Evolutionary conservation across 2,329 filamentous ascomycete species (phyloP), one percentile per base, ranked within the genome.

Genomic region (Talaromyces sp.): DNA sequence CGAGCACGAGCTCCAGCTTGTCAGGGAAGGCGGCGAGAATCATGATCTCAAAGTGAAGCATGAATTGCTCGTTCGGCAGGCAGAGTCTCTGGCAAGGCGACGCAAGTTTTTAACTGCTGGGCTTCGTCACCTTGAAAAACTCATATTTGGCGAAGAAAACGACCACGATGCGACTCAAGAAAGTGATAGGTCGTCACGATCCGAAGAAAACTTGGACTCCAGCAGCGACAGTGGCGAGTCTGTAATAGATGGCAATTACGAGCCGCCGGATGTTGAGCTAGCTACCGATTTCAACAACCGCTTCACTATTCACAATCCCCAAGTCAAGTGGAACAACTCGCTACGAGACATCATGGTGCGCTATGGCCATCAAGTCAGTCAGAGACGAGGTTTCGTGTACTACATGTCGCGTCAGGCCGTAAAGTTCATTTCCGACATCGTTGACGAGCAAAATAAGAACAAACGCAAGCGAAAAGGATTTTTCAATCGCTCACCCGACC

Each of bases 311-410:
- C 95, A 99, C 80, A 99, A 99, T 69, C 85, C 96, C 72, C 95
- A 99, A 70, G 80, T 99, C 60, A 99, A 99, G 75, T 99, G 95
- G 95, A 98, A 96, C 78, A 99, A 99, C 68, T 86, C 93, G 11
- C 78, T 99, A 41, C 87, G 95, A 62, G 98, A 99, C 71, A 97
- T 97, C 69, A 95, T 99, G 55, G 84, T 99, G 46, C 90, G 95
- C 26, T 99, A 99, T 73, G 96, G 95, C 64, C 95, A 99, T 71
- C 95, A 99, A 79, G 95, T 96, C 69, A 92, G 93, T 72, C 96
- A 99, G 76, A 86, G 95, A 56, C 87, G 95, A 66, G 96, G 95
- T 57, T 98, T 99, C 71, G 88, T 99, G 31, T 99, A 99, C 78
- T 99, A 99, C 76, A 89, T 98, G 78, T 98, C 96, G 11, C 86